Evolutionary conservation across 78 protist species (phyloP), one percentile per base, ranked within the genome.

Genomic region (Dictyostelium intermedium): DNA sequence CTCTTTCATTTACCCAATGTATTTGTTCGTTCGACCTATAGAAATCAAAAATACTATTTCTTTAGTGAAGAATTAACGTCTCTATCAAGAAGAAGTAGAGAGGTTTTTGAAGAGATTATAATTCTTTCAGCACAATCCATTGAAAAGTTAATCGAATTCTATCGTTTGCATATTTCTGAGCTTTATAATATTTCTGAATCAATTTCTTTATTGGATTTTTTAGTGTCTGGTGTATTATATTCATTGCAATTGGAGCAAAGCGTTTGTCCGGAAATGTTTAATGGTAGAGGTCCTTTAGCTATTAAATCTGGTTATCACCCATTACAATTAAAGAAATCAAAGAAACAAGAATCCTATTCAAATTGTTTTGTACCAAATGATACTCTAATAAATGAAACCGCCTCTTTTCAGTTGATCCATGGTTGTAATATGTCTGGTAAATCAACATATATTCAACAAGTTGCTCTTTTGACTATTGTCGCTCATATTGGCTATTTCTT

Each of bases 391-490:
- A 80, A 47, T 56, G 91, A 94, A 70, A 84, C 93, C 1, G 53
- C 91, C 9, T 82, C 83, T 37, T 94, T 86, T 39, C 96, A 94
- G 25, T 56, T 94, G 23, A 41, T 94, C 13, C 85, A 87, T 73
- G 96, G 96, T 39, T 89, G 93, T 32, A 94, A 94, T 41, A 94
- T 94, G 96, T 85, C 86, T 45, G 96, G 96, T n/a, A 94, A 94
- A 43, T 60, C 95, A 41, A 94, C 96, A 27, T 94, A 94, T 23
- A 89, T 94, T 82, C 85, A 86, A 91, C 96, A 94, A 82, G 93
- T 94, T 34, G 87, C 92, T 11, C 56, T 94, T 8, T 70, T 94
- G 16, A 81, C 96, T 25, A 77, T 94, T 11, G 74, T 94, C 20
- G 96, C 96, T 4, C 91, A 85, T 13, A 83, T 87, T 61, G 96